These are phyloP conservation scores for Bryoerythrophyllum caledonicum DNA, from an alignment of 225 moss, liverwort and hornwort genomes.

Conservation along the genomic window DNA sequence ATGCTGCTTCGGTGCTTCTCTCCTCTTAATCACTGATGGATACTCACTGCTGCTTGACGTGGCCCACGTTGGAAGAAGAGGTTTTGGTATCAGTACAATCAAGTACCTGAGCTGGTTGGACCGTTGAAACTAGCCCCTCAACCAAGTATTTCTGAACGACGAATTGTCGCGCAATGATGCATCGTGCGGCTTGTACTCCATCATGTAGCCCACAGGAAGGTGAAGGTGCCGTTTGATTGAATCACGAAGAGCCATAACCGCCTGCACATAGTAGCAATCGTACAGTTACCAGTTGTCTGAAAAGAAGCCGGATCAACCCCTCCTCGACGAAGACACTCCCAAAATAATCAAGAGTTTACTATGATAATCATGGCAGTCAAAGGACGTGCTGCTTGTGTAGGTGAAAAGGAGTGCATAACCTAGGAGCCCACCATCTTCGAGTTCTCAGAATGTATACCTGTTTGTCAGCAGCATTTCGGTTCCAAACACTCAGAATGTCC, in stretches of 20 bases:
- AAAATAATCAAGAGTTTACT: background rate
- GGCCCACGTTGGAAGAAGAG: slow-evolving; percentile 9
- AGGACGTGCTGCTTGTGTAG: background rate
- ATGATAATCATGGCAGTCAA: background rate
- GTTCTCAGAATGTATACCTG: slow-evolving; percentile 50
- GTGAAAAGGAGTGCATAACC: background rate
- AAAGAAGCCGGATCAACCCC: background rate
- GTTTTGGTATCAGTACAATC: slow-evolving; percentile 4
- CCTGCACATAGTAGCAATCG: slow-evolving; percentile 52
- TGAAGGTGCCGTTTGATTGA: slow-evolving; percentile 96
- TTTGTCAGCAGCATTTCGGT: slow-evolving; percentile 87
- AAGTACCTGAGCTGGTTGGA: slow-evolving; percentile 6
- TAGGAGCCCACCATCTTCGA: background rate
- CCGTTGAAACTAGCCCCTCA: slow-evolving; percentile 60
- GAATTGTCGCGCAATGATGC: slow-evolving; percentile 95
- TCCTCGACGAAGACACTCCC: background rate
- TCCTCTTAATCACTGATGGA: slow-evolving; percentile 8
- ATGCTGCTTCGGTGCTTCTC: slow-evolving; percentile 1
- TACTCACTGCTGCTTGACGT: slow-evolving; percentile 28
- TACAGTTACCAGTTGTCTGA: background rate
- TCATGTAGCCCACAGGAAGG: slow-evolving; percentile 87
- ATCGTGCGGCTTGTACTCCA: slow-evolving; percentile 99
- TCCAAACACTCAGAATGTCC: slow-evolving; percentile 99
- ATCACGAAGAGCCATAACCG: slow-evolving; percentile 93
- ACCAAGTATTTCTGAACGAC: slow-evolving; percentile 98